Evolutionary conservation across 2,329 filamentous ascomycete species (phyloP).

Genomic region (Hypoxylon sp.): DNA sequence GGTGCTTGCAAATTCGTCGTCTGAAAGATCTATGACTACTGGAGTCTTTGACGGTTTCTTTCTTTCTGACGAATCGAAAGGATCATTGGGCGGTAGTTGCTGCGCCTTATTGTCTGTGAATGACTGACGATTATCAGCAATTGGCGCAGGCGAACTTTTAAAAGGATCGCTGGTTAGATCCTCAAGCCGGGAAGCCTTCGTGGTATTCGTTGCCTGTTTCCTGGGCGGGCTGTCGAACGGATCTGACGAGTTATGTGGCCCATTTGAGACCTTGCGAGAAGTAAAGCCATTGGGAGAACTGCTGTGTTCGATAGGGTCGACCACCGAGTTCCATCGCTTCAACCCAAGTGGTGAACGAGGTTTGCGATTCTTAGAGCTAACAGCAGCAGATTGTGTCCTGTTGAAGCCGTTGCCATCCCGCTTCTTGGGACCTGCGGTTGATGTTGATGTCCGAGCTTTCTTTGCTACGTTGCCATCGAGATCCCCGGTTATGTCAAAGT

Average conservation of each 20-base stretch:
- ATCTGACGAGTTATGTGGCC: slow-evolving; percentile 37
- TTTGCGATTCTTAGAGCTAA: slow-evolving; percentile 17
- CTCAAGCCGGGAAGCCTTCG: slow-evolving; percentile 5
- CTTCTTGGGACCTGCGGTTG: slow-evolving; percentile 8
- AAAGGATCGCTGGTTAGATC: slow-evolving; percentile 45
- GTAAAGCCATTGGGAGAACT: slow-evolving; percentile 46
- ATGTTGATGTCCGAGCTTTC: slow-evolving; percentile 42
- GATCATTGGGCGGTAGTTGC: slow-evolving; percentile 13
- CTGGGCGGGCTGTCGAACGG: slow-evolving; percentile 47
- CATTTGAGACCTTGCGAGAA: slow-evolving; percentile 9
- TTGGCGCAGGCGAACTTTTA: slow-evolving; percentile 45
- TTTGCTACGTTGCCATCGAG: slow-evolving; percentile 53
- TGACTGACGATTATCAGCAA: neutral
- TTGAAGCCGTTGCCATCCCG: slow-evolving; percentile 27
- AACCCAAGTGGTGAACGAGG: slow-evolving; percentile 30
- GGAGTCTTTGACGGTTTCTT: slow-evolving; percentile 38
- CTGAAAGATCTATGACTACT: slow-evolving; percentile 51
- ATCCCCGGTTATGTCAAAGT: slow-evolving; percentile 61
- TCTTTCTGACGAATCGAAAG: slow-evolving; percentile 16
- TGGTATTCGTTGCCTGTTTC: slow-evolving; percentile 25
- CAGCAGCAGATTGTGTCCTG: slow-evolving; percentile 41
- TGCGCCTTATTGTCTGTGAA: slow-evolving; percentile 9
- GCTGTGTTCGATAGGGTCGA: slow-evolving; percentile 53
- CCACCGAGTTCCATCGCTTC: slow-evolving; percentile 47
- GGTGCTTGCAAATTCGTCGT: slow-evolving; percentile 46